Conservation (phyloP, 352 stramenopile genomes). For the Phytophthora parvispora region DNA sequence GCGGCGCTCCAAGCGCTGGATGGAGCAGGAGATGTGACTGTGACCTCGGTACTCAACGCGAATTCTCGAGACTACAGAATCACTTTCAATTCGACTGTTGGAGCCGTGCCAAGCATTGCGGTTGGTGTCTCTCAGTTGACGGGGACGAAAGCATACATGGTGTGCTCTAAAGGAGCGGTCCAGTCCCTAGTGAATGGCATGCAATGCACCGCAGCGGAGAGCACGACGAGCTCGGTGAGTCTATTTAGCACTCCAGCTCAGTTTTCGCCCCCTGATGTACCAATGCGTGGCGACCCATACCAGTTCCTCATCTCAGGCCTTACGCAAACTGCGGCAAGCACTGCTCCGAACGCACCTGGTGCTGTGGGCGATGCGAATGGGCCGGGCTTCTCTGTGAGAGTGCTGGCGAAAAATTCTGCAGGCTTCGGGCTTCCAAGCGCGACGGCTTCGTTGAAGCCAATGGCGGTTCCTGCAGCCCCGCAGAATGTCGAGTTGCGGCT, state of each 20-base stretch:
- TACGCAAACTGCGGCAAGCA: constrained; percentile 42
- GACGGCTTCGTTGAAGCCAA: constrained; percentile 87
- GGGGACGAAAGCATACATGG: constrained; percentile 46
- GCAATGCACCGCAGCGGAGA: constrained; percentile 63
- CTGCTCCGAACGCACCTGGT: constrained; percentile 34
- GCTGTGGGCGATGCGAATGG: constrained; percentile 46
- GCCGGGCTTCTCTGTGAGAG: constrained; percentile 68
- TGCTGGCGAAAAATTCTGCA: constrained; percentile 71
- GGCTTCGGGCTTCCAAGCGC: constrained; percentile 71
- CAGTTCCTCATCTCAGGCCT: constrained; percentile 62
- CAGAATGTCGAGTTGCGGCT: constrained; percentile 78
- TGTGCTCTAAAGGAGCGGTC: constrained; percentile 58
- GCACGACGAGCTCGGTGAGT: constrained; percentile 35
- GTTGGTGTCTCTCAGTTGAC: constrained; percentile 49
- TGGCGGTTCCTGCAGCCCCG: constrained; percentile 83
- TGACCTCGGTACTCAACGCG: constrained; percentile 44
- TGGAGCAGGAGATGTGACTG: constrained; percentile 82
- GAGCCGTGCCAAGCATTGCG: constrained; percentile 34
- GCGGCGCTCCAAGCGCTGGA: constrained; percentile 81
- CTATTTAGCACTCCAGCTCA: constrained; percentile 41
- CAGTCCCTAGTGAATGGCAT: constrained; percentile 38
- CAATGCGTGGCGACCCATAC: constrained; percentile 55
- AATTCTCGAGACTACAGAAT: constrained; percentile 60
- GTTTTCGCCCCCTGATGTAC: constrained; percentile 61
- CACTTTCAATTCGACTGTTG: constrained; percentile 65